phyloP scores from a whole-genome alignment of 495 filamentous ascomycete genomes.

The Penicillium salamii region DNA sequence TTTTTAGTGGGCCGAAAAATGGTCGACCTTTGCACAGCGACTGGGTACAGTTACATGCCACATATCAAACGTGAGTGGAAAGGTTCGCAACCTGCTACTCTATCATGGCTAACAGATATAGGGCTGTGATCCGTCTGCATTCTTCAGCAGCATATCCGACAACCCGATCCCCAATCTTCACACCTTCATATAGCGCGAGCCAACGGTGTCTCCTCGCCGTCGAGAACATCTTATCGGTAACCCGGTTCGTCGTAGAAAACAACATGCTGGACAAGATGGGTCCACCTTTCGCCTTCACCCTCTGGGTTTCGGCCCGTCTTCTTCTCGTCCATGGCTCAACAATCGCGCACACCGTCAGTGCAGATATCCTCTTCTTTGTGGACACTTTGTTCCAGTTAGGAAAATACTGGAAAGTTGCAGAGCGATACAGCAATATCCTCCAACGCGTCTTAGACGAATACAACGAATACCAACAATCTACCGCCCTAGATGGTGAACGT shows the following conservation, averaged over 20 bases:
- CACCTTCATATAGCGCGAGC: slow-evolving; percentile 75
- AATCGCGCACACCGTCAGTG: slow-evolving; percentile 74
- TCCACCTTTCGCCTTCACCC: slow-evolving; percentile 81
- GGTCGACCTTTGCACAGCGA: slow-evolving; percentile 69
- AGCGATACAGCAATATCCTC: slow-evolving; percentile 75
- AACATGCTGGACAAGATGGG: slow-evolving; percentile 75
- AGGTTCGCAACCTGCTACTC: background rate
- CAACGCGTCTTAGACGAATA: slow-evolving; percentile 83
- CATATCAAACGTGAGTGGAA: slow-evolving; percentile 61
- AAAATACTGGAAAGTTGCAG: slow-evolving; percentile 78
- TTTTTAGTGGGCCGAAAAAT: slow-evolving; percentile 61
- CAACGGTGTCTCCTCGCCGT: slow-evolving; percentile 79
- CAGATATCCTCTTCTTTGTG: slow-evolving; percentile 74
- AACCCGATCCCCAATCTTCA: slow-evolving; percentile 79
- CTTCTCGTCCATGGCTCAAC: slow-evolving; percentile 85
- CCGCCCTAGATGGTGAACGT: slow-evolving; percentile 56
- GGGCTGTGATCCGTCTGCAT: slow-evolving; percentile 82
- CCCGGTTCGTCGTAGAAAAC: slow-evolving; percentile 68
- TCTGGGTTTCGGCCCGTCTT: slow-evolving; percentile 88
- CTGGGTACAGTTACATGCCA: slow-evolving; percentile 88
- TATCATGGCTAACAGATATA: slow-evolving; percentile 32
- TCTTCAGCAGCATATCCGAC: slow-evolving; percentile 92
- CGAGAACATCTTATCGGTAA: slow-evolving; percentile 76
- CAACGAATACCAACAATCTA: slow-evolving; percentile 66
- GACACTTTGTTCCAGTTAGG: slow-evolving; percentile 78